phyloP scores from a whole-genome alignment of 306 rosid genomes.

The Gleditsia sinensis region DNA sequence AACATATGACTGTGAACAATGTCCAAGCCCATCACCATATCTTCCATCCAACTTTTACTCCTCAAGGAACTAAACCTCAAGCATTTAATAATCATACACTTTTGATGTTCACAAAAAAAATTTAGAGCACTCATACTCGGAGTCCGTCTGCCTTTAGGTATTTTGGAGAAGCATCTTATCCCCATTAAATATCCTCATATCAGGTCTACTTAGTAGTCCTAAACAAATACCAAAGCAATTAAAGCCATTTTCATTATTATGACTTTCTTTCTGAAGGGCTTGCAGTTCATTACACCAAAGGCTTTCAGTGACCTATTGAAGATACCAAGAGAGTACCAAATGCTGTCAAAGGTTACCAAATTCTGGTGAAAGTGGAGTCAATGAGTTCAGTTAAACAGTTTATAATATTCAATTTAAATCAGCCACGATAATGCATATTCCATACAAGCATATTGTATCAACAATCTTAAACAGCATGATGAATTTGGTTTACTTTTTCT shows the following conservation, averaged over 20 bases:
- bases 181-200: background rate
- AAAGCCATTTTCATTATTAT: background rate
- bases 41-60: background rate
- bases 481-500: background rate
- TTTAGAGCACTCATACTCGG: background rate
- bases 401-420: background rate
- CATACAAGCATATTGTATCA: background rate
- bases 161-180: background rate
- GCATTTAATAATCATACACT: background rate
- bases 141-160: background rate
- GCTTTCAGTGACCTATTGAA: background rate
- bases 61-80: background rate
- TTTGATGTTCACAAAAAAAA: background rate
- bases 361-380: background rate
- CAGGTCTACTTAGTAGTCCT: background rate
- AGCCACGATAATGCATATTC: constrained; percentile 16
- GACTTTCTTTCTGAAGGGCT: background rate
- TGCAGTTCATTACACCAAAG: background rate
- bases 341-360: background rate
- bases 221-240: background rate
- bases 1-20: background rate
- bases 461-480: background rate
- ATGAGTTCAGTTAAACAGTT: background rate
- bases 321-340: background rate
- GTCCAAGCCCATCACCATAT: background rate